phyloP scores from a whole-genome alignment of 176 grass and related monocot species.

The Oryza nivara region DNA sequence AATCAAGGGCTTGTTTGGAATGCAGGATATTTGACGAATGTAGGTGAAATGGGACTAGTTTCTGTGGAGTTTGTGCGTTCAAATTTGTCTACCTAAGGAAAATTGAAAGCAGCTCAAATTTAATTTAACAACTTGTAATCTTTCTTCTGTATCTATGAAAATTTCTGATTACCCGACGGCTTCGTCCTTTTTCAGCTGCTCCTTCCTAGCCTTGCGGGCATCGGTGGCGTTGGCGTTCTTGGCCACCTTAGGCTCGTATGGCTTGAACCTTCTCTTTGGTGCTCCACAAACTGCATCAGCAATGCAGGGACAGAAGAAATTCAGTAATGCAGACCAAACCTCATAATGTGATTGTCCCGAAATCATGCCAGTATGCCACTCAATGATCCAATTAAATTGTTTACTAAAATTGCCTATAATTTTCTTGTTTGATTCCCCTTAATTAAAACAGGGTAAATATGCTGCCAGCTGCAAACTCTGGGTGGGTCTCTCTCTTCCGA shows the following conservation, averaged over 20 bases:
- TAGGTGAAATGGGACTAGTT: background rate
- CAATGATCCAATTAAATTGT: background rate
- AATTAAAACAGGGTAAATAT: background rate
- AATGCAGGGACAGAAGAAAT: background rate
- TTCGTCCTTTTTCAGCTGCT: slow-evolving; percentile 80
- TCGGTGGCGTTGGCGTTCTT: slow-evolving; percentile 65
- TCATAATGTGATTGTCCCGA: background rate
- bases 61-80: background rate
- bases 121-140: background rate
- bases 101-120: background rate
- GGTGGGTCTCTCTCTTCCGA: background rate
- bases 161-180: slow-evolving; percentile 55
- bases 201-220: slow-evolving; percentile 83
- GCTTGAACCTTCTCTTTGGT: slow-evolving; percentile 84
- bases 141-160: background rate
- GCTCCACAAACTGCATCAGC: slow-evolving; percentile 78
- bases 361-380: background rate
- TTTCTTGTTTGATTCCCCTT: background rate
- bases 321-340: background rate
- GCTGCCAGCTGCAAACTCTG: background rate
- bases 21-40: background rate
- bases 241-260: slow-evolving; percentile 61
- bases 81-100: background rate
- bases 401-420: background rate
- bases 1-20: background rate